These are phyloP conservation scores for Trichopus zeylanicus DNA, from an alignment of 116 monocot species.

Conservation along the genomic window DNA sequence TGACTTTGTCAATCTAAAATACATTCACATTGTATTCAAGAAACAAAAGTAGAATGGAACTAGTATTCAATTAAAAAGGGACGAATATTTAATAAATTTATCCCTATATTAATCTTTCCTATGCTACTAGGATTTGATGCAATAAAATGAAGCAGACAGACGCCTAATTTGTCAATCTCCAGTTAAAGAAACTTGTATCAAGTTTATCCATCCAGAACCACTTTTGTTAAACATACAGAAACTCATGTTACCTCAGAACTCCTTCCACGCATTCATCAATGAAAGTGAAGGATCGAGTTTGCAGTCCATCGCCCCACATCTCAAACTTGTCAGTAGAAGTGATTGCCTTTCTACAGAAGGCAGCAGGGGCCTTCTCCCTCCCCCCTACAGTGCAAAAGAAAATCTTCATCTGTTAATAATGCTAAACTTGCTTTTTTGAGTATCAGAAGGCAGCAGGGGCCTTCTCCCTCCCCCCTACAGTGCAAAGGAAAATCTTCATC, in stretches of 20 bases:
- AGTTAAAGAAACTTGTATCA: too few species aligned
- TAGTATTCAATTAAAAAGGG: too few species aligned
- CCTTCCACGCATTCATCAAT: conserved; percentile 98
- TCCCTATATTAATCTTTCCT: too few species aligned
- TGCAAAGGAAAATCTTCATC: not conserved
- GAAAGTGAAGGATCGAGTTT: conserved; percentile 94
- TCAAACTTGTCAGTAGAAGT: conserved; percentile 88
- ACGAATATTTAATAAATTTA: too few species aligned
- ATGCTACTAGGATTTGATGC: too few species aligned
- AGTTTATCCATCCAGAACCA: too few species aligned
- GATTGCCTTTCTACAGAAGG: conserved; percentile 78
- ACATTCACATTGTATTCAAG: too few species aligned
- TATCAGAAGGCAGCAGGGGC: conserved; percentile 85
- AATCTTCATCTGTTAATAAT: not conserved
- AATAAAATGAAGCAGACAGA: too few species aligned
- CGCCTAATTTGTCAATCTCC: too few species aligned
- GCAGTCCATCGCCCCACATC: conserved; percentile 98
- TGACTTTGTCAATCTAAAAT: conserved; percentile 79
- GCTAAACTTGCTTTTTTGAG: not conserved
- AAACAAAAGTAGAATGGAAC: too few species aligned
- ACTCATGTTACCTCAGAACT: conserved; percentile 69
- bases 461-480: conserved; percentile 76
- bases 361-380: conserved; percentile 87
- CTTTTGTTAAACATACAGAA: too few species aligned
- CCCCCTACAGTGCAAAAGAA: conserved; percentile 34